Evolutionary conservation across 306 rosid genomes (phyloP).

Genomic region (Prunus mongolica): DNA sequence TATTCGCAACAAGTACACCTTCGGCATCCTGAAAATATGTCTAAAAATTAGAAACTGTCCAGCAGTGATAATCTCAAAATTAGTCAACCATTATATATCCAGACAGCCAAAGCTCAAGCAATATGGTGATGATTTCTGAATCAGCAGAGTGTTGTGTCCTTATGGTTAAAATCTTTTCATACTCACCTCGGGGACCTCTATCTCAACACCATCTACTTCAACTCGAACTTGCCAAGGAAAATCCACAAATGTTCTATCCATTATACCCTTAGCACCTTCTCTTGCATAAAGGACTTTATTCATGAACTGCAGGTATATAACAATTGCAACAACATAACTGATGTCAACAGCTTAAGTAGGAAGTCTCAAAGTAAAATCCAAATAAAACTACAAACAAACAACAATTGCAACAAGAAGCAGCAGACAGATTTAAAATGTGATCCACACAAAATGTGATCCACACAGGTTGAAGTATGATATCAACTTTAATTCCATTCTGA

Average conservation of each 20-base stretch:
- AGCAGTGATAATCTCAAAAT: background rate
- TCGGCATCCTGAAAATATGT: conserved; percentile 77
- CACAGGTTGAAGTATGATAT: background rate
- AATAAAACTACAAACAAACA: background rate
- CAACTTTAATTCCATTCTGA: background rate
- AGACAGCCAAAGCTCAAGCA: background rate
- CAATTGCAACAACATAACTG: conserved; percentile 1
- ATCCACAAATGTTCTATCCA: conserved; percentile 94
- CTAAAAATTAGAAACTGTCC: background rate
- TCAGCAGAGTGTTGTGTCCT: background rate
- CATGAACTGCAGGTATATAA: conserved; percentile 78
- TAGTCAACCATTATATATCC: background rate
- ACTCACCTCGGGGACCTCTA: conserved; percentile 99
- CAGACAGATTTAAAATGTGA: background rate
- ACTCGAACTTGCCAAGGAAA: conserved; percentile 92
- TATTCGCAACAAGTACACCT: conserved; percentile 97
- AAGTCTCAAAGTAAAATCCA: background rate
- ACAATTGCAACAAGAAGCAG: background rate
- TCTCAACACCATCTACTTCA: conserved; percentile 92
- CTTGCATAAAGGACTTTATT: conserved; percentile 98
- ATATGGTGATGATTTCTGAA: background rate
- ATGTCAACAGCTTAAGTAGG: background rate
- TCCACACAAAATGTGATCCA: background rate
- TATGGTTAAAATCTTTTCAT: background rate
- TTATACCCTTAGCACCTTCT: conserved; percentile 95